Conservation (phyloP, 2,329 filamentous ascomycete genomes). For the Dactylellina parvicollis region DNA sequence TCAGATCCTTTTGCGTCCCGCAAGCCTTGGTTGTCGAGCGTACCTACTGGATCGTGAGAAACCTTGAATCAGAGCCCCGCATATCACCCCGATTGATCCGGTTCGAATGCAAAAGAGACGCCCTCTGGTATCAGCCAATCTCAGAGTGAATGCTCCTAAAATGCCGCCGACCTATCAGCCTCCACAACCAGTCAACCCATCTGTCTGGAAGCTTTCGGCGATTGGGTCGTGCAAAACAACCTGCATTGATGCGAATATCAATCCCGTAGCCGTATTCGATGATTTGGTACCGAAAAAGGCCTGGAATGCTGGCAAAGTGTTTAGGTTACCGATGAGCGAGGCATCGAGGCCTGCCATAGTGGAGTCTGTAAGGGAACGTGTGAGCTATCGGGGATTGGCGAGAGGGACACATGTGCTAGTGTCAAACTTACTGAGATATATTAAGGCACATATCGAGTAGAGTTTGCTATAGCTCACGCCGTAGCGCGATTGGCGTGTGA, state of each 20-base stretch:
- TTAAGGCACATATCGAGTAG: constrained; percentile 47
- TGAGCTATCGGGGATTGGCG: not conserved
- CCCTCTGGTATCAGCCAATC: constrained; percentile 67
- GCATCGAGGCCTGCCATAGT: constrained; percentile 71
- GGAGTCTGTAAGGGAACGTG: constrained; percentile 57
- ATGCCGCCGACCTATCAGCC: constrained; percentile 62
- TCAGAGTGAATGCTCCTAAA: constrained; percentile 66
- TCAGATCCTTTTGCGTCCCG: not conserved
- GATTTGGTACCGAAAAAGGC: constrained; percentile 64
- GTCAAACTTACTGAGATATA: constrained; percentile 39
- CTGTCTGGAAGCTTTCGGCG: not conserved
- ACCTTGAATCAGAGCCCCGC: constrained; percentile 65
- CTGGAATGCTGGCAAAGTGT: constrained; percentile 67
- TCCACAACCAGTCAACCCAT: constrained; percentile 5
- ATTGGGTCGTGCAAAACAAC: constrained; percentile 7
- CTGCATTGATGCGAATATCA: constrained; percentile 60
- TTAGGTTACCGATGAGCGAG: constrained; percentile 67
- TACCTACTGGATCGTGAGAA: constrained; percentile 47
- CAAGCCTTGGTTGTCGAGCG: not conserved
- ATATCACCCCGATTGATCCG: constrained; percentile 67
- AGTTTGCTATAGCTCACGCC: constrained; percentile 47
- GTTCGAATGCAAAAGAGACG: constrained; percentile 68
- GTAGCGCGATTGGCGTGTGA: constrained; percentile 47
- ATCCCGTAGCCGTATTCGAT: constrained; percentile 64
- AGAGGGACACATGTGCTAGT: not conserved